phyloP scores from a whole-genome alignment of 23 red algal genomes.

The Cyanidioschyzon merolae region DNA sequence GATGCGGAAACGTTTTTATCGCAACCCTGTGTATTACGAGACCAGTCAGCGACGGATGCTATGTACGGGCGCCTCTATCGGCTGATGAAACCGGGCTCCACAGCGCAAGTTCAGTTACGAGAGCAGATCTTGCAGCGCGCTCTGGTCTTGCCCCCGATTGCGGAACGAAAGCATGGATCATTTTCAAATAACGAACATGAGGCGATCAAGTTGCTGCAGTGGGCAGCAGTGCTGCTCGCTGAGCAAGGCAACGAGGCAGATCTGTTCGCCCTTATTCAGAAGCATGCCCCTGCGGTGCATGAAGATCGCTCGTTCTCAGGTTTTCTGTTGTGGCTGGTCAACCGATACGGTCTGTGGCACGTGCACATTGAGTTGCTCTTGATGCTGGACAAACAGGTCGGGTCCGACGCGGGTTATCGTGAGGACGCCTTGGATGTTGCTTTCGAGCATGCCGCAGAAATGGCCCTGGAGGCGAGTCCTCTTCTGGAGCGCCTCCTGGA shows the following conservation, averaged over 20 bases:
- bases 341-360: neutral
- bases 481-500: neutral
- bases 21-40: neutral
- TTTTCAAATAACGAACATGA: neutral
- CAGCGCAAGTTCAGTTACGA: neutral
- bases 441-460: neutral
- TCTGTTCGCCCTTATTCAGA: neutral
- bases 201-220: neutral
- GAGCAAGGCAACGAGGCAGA: conserved; percentile 9
- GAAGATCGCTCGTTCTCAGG: neutral
- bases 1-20: neutral
- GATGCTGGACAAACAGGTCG: neutral
- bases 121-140: neutral
- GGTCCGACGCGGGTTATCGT: neutral
- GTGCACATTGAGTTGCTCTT: conserved; percentile 5
- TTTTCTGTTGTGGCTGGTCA: neutral
- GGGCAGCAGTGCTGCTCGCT: neutral
- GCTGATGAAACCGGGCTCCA: neutral
- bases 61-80: neutral
- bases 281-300: neutral
- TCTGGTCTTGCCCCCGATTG: neutral
- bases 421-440: neutral
- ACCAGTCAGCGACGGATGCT: neutral
- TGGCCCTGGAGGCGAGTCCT: neutral
- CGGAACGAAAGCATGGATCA: neutral